Percentiles rank a stretch among this genome's conserved stretches.
These are phyloP conservation scores for Dalbergia cultrata DNA, from an alignment of 306 rosid species.

Conservation along the genomic window DNA sequence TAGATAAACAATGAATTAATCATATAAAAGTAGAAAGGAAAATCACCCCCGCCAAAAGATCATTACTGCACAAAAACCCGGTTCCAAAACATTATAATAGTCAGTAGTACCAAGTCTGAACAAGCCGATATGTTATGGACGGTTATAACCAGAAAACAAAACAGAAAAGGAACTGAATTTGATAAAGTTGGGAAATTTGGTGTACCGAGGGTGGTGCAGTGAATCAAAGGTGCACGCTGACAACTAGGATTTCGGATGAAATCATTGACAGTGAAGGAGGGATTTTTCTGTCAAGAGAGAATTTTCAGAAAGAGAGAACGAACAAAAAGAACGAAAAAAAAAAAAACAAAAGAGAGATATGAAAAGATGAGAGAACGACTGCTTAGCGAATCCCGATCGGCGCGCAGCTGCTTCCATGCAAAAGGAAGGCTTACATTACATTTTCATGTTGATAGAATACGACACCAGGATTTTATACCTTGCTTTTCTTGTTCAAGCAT, in stretches of 20 bases:
- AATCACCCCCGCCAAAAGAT: not conserved
- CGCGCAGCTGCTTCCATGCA: too few species aligned
- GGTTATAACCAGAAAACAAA: not conserved
- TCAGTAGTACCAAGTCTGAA: not conserved
- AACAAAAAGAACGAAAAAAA: too few species aligned
- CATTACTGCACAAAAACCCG: constrained; percentile 20
- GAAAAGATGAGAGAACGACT: not conserved
- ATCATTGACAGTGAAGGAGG: constrained; percentile 23
- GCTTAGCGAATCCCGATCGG: not conserved
- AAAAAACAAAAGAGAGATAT: not conserved
- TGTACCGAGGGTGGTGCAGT: constrained; percentile 41
- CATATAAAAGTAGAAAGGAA: not conserved
- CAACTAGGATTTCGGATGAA: constrained; percentile 49
- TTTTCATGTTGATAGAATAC: too few species aligned
- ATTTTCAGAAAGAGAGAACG: not conserved
- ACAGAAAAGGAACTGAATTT: constrained; percentile 2
- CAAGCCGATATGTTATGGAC: too few species aligned
- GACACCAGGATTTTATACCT: too few species aligned
- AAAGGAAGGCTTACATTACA: too few species aligned
- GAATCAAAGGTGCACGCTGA: constrained; percentile 41
- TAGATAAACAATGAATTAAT: constrained; percentile 13
- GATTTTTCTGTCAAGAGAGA: not conserved
- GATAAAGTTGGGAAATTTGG: constrained; percentile 27
- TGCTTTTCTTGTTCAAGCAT: too few species aligned
- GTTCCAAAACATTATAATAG: constrained; percentile 25